phyloP scores from a whole-genome alignment of 768 basidiomycete species.

The Boletus barrowsii region DNA sequence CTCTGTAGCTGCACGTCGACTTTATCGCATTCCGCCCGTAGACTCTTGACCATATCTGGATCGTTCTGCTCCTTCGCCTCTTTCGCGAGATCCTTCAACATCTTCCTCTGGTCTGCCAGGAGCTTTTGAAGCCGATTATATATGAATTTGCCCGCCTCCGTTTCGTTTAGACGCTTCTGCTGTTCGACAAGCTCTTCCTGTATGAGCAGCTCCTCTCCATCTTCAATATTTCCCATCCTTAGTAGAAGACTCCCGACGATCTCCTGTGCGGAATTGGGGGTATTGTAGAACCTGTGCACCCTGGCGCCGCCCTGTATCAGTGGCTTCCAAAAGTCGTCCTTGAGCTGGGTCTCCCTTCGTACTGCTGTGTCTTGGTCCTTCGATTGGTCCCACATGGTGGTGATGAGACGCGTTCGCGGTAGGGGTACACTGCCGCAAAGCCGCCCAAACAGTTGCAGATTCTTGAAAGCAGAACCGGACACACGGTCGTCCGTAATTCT shows the following conservation, averaged over 20 bases:
- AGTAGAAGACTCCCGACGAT: background rate
- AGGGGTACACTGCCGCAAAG: slow-evolving; percentile 34
- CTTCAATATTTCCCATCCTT: background rate
- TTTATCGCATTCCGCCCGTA: slow-evolving; percentile 12
- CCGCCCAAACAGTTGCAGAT: slow-evolving; percentile 32
- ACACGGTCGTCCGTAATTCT: slow-evolving; percentile 36
- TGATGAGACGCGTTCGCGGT: slow-evolving; percentile 34
- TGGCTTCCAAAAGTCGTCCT: slow-evolving; percentile 20
- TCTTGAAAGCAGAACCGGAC: slow-evolving; percentile 27
- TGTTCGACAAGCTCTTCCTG: slow-evolving; percentile 20
- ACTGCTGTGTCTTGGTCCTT: slow-evolving; percentile 10
- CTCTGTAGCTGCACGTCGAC: slow-evolving; percentile 7
- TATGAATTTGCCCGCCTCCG: slow-evolving; percentile 19
- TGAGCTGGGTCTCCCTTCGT: slow-evolving; percentile 25
- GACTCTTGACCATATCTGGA: slow-evolving; percentile 4
- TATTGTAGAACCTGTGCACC: slow-evolving; percentile 1
- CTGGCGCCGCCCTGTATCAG: slow-evolving; percentile 5
- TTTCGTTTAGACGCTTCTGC: slow-evolving; percentile 18
- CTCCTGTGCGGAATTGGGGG: background rate
- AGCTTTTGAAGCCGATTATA: slow-evolving; percentile 14
- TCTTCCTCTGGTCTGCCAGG: slow-evolving; percentile 15
- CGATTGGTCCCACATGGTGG: slow-evolving; percentile 37
- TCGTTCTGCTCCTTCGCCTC: slow-evolving; percentile 14
- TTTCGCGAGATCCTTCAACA: slow-evolving; percentile 14
- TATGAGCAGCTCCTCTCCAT: slow-evolving; percentile 6